Percentiles rank a stretch among this genome's conserved stretches.
phyloP scores from a whole-genome alignment of 768 basidiomycete genomes.

The Suillus subalutaceus region DNA sequence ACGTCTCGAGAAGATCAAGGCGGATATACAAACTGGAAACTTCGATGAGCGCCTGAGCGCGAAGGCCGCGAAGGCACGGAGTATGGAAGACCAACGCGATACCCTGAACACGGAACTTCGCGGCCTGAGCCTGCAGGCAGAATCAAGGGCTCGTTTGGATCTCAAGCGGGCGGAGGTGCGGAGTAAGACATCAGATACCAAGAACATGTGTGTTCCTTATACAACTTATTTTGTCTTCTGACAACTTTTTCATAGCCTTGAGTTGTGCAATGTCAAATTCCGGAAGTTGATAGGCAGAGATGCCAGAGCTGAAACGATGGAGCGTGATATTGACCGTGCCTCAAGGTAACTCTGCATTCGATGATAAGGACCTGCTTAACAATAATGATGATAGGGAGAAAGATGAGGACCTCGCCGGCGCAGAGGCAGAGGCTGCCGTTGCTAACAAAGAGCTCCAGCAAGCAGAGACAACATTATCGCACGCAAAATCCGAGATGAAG shows the following conservation, averaged over 20 bases:
- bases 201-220: slow-evolving; percentile 57
- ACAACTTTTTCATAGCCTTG: slow-evolving; percentile 51
- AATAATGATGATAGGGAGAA: slow-evolving; percentile 53
- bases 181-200: slow-evolving; percentile 65
- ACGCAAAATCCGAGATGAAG: slow-evolving; percentile 61
- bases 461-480: slow-evolving; percentile 62
- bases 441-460: slow-evolving; percentile 64
- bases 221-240: background rate
- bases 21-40: slow-evolving; percentile 58
- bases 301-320: slow-evolving; percentile 66
- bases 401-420: slow-evolving; percentile 56
- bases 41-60: slow-evolving; percentile 67
- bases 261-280: slow-evolving; percentile 61
- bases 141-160: slow-evolving; percentile 77
- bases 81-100: slow-evolving; percentile 72
- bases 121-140: slow-evolving; percentile 74
- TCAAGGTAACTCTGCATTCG: slow-evolving; percentile 49
- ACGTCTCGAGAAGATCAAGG: slow-evolving; percentile 61
- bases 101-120: slow-evolving; percentile 70
- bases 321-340: slow-evolving; percentile 66
- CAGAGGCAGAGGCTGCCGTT: slow-evolving; percentile 34
- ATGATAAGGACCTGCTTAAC: background rate
- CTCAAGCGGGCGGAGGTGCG: slow-evolving; percentile 71
- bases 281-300: slow-evolving; percentile 66
- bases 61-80: slow-evolving; percentile 52